phyloP scores from a whole-genome alignment of 2,329 filamentous ascomycete genomes.

The Talaromyces sp. region DNA sequence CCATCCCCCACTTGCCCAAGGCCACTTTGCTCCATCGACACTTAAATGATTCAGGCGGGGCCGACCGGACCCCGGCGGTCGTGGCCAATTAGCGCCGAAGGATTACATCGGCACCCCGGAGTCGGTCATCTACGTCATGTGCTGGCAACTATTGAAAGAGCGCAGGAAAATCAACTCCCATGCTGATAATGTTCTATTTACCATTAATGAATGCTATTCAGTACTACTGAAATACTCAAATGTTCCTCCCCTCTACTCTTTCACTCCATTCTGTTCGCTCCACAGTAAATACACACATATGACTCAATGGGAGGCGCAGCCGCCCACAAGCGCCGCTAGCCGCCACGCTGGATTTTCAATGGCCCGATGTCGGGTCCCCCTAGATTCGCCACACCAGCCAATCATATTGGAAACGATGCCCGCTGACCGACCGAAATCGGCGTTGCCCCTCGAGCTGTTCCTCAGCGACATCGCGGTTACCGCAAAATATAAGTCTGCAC shows the following conservation, averaged over 20 bases:
- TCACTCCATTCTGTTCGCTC: not conserved
- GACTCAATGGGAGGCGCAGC: conserved; percentile 6
- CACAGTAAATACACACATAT: not conserved
- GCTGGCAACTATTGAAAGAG: conserved; percentile 10
- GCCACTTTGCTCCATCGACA: not conserved
- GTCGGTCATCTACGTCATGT: conserved; percentile 18
- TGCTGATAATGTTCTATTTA: too few relatives aligned
- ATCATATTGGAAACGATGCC: conserved; percentile 28
- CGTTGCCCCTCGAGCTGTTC: conserved; percentile 33
- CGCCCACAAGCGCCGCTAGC: conserved; percentile 25
- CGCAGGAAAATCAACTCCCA: not conserved
- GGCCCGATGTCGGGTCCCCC: conserved; percentile 23
- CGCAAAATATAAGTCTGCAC: conserved; percentile 31
- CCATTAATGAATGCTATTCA: too few relatives aligned
- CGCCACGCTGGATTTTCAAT: conserved; percentile 17
- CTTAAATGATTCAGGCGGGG: conserved; percentile 1
- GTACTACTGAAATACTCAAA: too few relatives aligned
- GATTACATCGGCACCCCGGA: conserved; percentile 19
- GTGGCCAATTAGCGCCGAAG: conserved; percentile 16
- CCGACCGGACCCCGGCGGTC: conserved; percentile 18
- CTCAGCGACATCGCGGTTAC: conserved; percentile 40
- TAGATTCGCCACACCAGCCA: conserved; percentile 23
- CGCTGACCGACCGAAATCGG: conserved; percentile 44
- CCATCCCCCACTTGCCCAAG: not conserved
- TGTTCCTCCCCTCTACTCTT: too few relatives aligned